Evolutionary conservation across 768 basidiomycete species (phyloP).

Genomic region (Pseudohyphozyma bogoriensis): DNA sequence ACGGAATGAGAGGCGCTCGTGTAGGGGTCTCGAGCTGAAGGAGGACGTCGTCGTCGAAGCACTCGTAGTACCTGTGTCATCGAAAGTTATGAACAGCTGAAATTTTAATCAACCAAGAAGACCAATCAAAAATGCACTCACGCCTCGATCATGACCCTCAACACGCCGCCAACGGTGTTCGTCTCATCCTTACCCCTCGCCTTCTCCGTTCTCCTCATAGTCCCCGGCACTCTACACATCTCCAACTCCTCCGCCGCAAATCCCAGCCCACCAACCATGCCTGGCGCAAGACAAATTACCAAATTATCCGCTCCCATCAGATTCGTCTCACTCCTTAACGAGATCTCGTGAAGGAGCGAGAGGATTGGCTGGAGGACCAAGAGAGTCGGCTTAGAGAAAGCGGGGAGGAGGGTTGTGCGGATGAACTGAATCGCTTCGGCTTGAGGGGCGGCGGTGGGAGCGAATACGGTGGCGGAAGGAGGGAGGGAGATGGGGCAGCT

Average conservation of each 20-base stretch:
- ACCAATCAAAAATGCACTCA: background rate
- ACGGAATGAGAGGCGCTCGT: background rate
- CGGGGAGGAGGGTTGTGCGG: background rate
- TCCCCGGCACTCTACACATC: constrained; percentile 1
- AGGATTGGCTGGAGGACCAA: background rate
- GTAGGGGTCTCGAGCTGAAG: background rate
- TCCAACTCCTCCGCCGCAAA: background rate
- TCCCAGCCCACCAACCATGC: constrained; percentile 9
- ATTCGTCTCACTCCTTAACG: background rate
- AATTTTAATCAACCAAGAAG: no score
- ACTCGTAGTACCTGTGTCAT: background rate
- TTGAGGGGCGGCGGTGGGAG: no score
- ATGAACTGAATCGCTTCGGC: background rate
- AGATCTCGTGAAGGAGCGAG: background rate
- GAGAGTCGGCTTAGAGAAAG: background rate
- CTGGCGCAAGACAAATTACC: constrained; percentile 12
- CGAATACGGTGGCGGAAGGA: no score
- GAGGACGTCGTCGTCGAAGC: background rate
- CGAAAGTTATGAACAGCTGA: background rate
- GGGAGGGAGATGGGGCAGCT: background rate
- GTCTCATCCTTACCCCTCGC: background rate
- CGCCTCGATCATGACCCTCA: background rate
- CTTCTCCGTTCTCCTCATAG: background rate
- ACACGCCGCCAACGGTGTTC: background rate
- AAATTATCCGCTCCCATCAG: constrained; percentile 17